Evolutionary conservation across 2,329 filamentous ascomycete species (phyloP), one percentile per base, ranked within the genome.

Genomic region (Aspergillus sp.): DNA sequence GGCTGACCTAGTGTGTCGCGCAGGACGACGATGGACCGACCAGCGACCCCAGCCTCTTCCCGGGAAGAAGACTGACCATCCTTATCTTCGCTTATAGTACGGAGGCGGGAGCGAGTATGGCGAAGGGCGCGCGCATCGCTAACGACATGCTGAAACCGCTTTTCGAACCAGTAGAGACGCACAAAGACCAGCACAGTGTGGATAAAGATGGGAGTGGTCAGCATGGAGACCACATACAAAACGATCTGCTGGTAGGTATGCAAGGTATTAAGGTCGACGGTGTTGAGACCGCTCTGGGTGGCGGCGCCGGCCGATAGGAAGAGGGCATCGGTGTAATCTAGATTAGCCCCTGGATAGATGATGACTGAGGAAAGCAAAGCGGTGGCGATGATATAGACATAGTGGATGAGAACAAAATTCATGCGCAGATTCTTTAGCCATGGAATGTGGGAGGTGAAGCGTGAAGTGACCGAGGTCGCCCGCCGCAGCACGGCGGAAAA

Each of bases 151-250:
- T 96, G 90, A 73, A 99, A 98, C 7, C 93, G 87, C 76, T 96
- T 97, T 77, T 99, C 93, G 73, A 99, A 99, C 94, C 94, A 99
- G 78, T 97, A 97, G 1, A 99, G 82, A 25, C 95, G 90, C 13
- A 98, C 84, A 68, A 97, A 94, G 7, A 99, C 95, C 48, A 99
- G 92, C 48, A 87, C 90, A 2, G 90, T 87, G 71, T 96, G 88
- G 69, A 97, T 89, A 50, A 90, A 88, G 63, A 97, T 95, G 0
- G 92, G 92, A 54, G 92, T 96, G 25, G 89, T 87, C 12, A 91
- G 69, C 82, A 92, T 88, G 4, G 89, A 81, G 43, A 91, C 82
- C 6, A 92, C 69, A 69, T 89, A 92, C 25, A 96, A 79, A 54
- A 90, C 82, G 45, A 91, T 75, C 77, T 95, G 90, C 72, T 91